These are phyloP conservation scores for Boehmeria nivea DNA, from an alignment of 306 rosid genomes.

Conservation along the genomic window DNA sequence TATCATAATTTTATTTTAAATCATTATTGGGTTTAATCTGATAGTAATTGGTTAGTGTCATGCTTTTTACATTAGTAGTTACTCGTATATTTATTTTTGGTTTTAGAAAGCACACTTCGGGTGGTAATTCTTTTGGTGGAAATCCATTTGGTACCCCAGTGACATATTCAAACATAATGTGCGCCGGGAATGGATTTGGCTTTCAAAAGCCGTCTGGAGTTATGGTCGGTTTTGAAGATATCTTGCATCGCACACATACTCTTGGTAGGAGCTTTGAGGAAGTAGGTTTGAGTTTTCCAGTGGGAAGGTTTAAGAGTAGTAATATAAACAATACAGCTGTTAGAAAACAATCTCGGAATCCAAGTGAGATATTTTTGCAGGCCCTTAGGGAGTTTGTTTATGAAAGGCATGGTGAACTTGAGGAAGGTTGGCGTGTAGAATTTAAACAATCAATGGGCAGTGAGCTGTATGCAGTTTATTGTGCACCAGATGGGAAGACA, in stretches of 20 bases:
- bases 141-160: conserved; percentile 65
- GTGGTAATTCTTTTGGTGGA: conserved; percentile 79
- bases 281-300: conserved; percentile 44
- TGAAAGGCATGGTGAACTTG: conserved; percentile 77
- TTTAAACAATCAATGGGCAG: conserved; percentile 56
- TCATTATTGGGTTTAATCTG: conserved; percentile 2
- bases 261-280: conserved; percentile 51
- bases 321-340: conserved; percentile 33
- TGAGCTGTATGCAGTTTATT: conserved; percentile 78
- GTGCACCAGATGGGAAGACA: conserved; percentile 90
- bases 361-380: conserved; percentile 67
- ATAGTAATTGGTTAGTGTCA: conserved; percentile 19
- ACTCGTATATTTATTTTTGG: conserved; percentile 46
- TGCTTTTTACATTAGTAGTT: conserved; percentile 30
- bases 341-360: conserved; percentile 44
- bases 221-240: conserved; percentile 67
- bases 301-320: conserved; percentile 53
- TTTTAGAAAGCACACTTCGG: conserved; percentile 80
- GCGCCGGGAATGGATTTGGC: conserved; percentile 55
- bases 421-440: conserved; percentile 97
- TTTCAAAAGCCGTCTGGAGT: conserved; percentile 53
- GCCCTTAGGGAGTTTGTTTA: conserved; percentile 87
- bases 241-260: conserved; percentile 51
- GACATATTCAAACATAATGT: conserved; percentile 50
- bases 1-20: not conserved